Conservation (phyloP, 2,329 filamentous ascomycete genomes). For the Hypoxylon sp. region DNA sequence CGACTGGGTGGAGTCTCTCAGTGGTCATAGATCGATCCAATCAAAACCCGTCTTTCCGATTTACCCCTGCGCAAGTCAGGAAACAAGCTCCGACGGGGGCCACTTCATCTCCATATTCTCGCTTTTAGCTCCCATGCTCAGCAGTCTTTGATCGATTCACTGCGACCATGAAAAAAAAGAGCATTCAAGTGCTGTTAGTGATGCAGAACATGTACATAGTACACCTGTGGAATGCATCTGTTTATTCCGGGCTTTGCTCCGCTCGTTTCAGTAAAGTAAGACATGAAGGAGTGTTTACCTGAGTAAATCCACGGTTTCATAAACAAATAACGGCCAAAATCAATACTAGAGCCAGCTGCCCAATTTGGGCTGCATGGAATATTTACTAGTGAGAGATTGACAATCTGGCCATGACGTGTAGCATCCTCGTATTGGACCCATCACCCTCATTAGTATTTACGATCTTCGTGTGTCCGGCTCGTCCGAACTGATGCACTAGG, state of each 20-base stretch:
- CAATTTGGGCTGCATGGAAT: conserved; percentile 14
- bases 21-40: conserved; percentile 34
- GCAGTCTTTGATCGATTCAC: too few species aligned
- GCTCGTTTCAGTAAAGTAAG: conserved; percentile 8
- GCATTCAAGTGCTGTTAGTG: too few species aligned
- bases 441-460: conserved; percentile 26
- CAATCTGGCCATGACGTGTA: conserved; percentile 31
- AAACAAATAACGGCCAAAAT: neutral
- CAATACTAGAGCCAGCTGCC: conserved; percentile 17
- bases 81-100: conserved; percentile 33
- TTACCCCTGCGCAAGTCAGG: conserved; percentile 30
- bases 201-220: too few species aligned
- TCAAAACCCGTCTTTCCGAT: conserved; percentile 4
- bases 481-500: too few species aligned
- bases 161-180: conserved; percentile 3
- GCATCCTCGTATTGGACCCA: conserved; percentile 36
- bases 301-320: conserved; percentile 16
- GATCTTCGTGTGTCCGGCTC: too few species aligned
- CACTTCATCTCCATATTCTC: conserved; percentile 18
- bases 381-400: conserved; percentile 19
- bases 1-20: conserved; percentile 24
- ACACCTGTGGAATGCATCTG: too few species aligned
- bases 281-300: conserved; percentile 6
- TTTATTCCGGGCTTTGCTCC: too few species aligned
- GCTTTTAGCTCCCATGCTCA: conserved; percentile 8